Conservation (phyloP, 495 filamentous ascomycete species). For the Pyronema omphalodes region DNA sequence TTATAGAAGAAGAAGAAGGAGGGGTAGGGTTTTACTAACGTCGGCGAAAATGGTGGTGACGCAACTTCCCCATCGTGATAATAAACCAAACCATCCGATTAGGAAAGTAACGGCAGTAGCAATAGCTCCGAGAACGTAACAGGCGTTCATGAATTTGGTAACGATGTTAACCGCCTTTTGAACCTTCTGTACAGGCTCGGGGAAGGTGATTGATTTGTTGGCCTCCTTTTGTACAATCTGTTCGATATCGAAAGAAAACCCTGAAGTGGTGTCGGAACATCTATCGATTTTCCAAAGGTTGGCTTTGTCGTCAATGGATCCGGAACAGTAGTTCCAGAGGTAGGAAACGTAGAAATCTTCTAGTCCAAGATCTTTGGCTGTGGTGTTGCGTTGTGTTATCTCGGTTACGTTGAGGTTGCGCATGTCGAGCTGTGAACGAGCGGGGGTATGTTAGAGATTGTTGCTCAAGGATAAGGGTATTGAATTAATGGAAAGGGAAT, state of each 20-base stretch:
- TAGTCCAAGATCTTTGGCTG: constrained; percentile 38
- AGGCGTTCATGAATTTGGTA: constrained; percentile 35
- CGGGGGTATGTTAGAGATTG: constrained; percentile 4
- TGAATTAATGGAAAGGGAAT: neutral
- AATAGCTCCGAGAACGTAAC: constrained; percentile 47
- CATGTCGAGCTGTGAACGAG: constrained; percentile 14
- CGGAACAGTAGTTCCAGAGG: constrained; percentile 76
- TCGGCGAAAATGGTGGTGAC: constrained; percentile 57
- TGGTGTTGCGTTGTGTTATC: constrained; percentile 25
- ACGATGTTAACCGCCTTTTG: constrained; percentile 53
- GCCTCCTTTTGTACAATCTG: constrained; percentile 26
- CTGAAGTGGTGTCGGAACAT: constrained; percentile 56
- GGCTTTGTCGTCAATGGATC: constrained; percentile 30
- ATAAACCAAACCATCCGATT: constrained; percentile 50
- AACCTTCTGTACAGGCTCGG: constrained; percentile 42
- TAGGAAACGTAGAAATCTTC: constrained; percentile 62
- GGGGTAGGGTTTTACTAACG: constrained; percentile 31
- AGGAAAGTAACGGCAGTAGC: constrained; percentile 50
- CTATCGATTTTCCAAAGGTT: constrained; percentile 39
- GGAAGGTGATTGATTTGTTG: constrained; percentile 33
- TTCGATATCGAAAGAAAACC: constrained; percentile 35
- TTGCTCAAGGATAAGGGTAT: neutral
- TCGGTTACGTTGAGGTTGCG: constrained; percentile 11
- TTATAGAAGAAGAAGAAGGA: neutral
- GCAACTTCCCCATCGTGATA: constrained; percentile 50